Base-by-base conservation (phyloP, 805 yeast genomes). In the Myxozyma geophila region DNA sequence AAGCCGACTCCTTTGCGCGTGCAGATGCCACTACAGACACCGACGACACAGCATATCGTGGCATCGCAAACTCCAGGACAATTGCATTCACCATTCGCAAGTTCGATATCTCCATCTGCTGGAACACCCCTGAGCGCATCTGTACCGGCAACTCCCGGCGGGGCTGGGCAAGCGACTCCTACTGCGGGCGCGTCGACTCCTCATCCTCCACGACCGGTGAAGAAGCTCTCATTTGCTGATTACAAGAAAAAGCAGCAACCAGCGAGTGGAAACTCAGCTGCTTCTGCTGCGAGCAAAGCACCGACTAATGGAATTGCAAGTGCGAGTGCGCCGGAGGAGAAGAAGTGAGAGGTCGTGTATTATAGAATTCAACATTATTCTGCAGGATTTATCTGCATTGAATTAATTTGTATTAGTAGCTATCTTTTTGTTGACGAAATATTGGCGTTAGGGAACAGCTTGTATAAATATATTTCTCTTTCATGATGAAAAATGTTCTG, bases 201-300 rank as follows among this genome's bases (percentile, higher is more conserved):
- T 2, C 62, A 49, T 37, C 70, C 70, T 1, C 64, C 70, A 2
- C 54, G 59, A 15, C 72, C 72, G 21, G 69, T 67, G 35, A 70
- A 70, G 60, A 69, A 70, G 57, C 55, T 70, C 50, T 70, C 72
- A 36, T 68, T 70, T 60, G 72, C 72, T 15, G 72, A 70, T 49
- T 70, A 70, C 54, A 57, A 58, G 43, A 67, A 70, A 55, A 69
- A 69, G 57, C 71, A 66, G 43, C 58, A 55, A 15, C 67, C 71
- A 28, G 28, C 28, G 28, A 28, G 28, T 28, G 28, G 28, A 28
- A 28, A 2, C 28, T 28, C 28, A 28, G 28, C 5, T 28, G 28
- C 5, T 28, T 28, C 28, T 17, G 36, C 33, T 15, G 60, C 58
- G 43, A 41, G 21, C 15, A 33, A 17, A 8, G 46, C 48, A 13